A percentile compares a stretch with the other conserved stretches of the same genome.
These are phyloP conservation scores for Sutorius eximius DNA, from an alignment of 1,284 basidiomycete species.

Conservation along the genomic window DNA sequence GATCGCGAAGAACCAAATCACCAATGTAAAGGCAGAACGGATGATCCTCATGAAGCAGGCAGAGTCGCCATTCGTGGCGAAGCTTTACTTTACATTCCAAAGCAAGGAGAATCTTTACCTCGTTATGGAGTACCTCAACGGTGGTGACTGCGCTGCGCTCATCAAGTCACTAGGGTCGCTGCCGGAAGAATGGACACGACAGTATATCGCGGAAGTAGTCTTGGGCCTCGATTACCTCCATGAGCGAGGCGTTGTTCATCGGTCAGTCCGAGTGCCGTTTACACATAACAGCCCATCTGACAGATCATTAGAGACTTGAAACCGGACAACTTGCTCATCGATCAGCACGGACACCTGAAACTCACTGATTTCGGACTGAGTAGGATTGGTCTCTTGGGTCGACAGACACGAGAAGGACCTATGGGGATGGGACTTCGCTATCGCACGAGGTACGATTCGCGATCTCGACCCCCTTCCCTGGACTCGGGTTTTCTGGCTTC, in stretches of 20 bases:
- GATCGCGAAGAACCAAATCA: slow-evolving; percentile 99
- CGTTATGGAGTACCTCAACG: slow-evolving; percentile 98
- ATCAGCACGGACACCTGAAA: slow-evolving; percentile 94
- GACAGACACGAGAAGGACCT: slow-evolving; percentile 85
- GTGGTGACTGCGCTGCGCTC: slow-evolving; percentile 95
- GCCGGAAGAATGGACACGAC: slow-evolving; percentile 95
- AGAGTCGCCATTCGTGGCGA: slow-evolving; percentile 98
- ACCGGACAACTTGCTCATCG: slow-evolving; percentile 96
- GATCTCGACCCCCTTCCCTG: slow-evolving; percentile 77
- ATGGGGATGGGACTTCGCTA: slow-evolving; percentile 53
- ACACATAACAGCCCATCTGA: slow-evolving; percentile 5
- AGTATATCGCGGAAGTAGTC: slow-evolving; percentile 95
- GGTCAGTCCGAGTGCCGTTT: slow-evolving; percentile 54
- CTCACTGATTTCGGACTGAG: slow-evolving; percentile 98
- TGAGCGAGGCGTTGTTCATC: slow-evolving; percentile 92
- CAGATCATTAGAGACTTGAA: slow-evolving; percentile 80
- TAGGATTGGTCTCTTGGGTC: slow-evolving; percentile 93
- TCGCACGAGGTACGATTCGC: slow-evolving; percentile 61
- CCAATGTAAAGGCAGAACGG: slow-evolving; percentile 98
- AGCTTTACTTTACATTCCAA: slow-evolving; percentile 99
- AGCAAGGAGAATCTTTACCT: slow-evolving; percentile 98
- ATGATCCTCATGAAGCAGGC: slow-evolving; percentile 99
- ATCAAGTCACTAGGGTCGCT: slow-evolving; percentile 94
- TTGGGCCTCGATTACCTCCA: slow-evolving; percentile 96
- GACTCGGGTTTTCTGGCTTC: slow-evolving; percentile 80